Percentiles rank a stretch among this genome's conserved stretches.
These are phyloP conservation scores for Chondrus crispus DNA, from an alignment of 23 red algal genomes.

Conservation along the genomic window DNA sequence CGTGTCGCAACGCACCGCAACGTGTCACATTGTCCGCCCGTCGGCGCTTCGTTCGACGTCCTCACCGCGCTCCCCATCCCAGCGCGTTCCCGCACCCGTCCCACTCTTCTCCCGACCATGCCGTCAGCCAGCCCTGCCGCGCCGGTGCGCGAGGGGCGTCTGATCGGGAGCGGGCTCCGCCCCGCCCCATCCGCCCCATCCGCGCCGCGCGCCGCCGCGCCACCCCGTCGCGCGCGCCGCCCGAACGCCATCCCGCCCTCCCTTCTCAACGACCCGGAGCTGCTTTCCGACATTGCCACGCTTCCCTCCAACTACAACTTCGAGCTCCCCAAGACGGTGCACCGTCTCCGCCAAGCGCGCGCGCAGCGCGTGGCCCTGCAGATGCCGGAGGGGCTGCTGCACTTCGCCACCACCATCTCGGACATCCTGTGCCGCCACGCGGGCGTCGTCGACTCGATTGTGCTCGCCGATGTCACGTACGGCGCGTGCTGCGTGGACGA, in stretches of 20 bases:
- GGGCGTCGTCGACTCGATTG: slow-evolving; percentile 16
- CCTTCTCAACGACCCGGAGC: slow-evolving; percentile 38
- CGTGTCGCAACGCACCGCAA: too few relatives aligned
- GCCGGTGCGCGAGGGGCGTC: slow-evolving; percentile 18
- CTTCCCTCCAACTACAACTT: slow-evolving; percentile 81
- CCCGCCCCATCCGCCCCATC: background rate
- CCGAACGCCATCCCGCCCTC: slow-evolving; percentile 28
- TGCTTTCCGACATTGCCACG: slow-evolving; percentile 4
- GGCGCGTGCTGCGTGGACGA: slow-evolving; percentile 99
- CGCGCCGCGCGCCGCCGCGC: background rate
- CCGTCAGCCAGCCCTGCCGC: too few relatives aligned
- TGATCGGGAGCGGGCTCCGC: slow-evolving; percentile 21
- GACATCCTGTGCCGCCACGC: slow-evolving; percentile 69
- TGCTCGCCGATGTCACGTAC: slow-evolving; percentile 96
- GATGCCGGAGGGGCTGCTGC: slow-evolving; percentile 90
- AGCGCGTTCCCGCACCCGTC: too few relatives aligned
- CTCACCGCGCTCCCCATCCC: too few relatives aligned
- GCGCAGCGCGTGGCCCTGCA: slow-evolving; percentile 82
- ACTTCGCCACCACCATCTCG: slow-evolving; percentile 73
- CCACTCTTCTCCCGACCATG: too few relatives aligned
- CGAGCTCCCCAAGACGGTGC: slow-evolving; percentile 82
- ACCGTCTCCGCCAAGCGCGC: slow-evolving; percentile 63
- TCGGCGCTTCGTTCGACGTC: too few relatives aligned
- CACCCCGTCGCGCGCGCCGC: background rate
- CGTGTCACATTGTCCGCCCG: too few relatives aligned